A percentile compares a stretch with the other conserved stretches of the same genome.
These are phyloP conservation scores for Spiraea crenata DNA, from an alignment of 331 rosid species.

Conservation along the genomic window DNA sequence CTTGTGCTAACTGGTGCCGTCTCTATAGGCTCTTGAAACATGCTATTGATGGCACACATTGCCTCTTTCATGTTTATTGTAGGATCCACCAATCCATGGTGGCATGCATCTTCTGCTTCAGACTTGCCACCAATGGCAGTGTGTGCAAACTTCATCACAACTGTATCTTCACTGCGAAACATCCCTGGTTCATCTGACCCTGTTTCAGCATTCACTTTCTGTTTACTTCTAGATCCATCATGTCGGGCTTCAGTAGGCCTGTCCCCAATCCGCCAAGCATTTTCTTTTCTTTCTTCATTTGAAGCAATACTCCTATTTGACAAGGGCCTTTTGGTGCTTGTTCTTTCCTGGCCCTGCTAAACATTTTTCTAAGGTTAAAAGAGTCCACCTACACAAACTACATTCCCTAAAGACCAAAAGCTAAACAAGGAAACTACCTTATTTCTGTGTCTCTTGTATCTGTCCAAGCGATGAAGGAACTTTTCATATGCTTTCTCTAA, in stretches of 20 bases:
- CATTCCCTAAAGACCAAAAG: constrained; percentile 17
- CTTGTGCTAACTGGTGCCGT: constrained; percentile 43
- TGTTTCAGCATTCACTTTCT: constrained; percentile 15
- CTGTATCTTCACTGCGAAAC: constrained; percentile 56
- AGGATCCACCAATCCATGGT: constrained; percentile 90
- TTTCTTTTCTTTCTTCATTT: constrained; percentile 32
- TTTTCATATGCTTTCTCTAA: constrained; percentile 84
- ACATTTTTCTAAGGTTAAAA: constrained; percentile 22
- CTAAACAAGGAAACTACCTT: constrained; percentile 40
- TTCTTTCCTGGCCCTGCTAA: constrained; percentile 44
- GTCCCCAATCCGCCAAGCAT: constrained; percentile 20
- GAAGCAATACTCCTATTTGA: constrained; percentile 29
- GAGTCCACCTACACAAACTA: constrained; percentile 13
- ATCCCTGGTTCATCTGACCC: constrained; percentile 31
- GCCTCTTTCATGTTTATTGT: constrained; percentile 95
- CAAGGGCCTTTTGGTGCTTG: constrained; percentile 38
- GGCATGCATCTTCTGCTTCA: constrained; percentile 85
- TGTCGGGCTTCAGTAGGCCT: constrained; percentile 23
- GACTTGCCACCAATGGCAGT: constrained; percentile 74
- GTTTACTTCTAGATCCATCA: constrained; percentile 23
- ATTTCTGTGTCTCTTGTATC: constrained; percentile 48
- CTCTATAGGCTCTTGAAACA: constrained; percentile 81
- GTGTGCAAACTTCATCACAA: constrained; percentile 68
- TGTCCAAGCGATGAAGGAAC: constrained; percentile 69
- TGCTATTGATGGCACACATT: constrained; percentile 73